Conservation (phyloP, 1,284 basidiomycete species). For the Tylopilus sp. region DNA sequence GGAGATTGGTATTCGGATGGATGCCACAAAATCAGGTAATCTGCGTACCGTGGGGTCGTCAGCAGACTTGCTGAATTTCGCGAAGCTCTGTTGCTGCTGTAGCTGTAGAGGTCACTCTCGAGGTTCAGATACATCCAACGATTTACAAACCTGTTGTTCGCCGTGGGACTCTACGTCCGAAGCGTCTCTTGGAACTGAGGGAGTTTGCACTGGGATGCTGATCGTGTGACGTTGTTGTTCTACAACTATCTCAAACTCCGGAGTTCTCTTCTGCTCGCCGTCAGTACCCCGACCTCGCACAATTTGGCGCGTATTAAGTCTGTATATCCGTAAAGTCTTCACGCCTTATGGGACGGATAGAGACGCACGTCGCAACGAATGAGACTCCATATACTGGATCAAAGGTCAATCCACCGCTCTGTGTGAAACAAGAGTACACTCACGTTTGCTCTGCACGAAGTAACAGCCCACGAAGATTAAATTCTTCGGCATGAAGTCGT, state of each 20-base stretch:
- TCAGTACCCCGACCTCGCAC: constrained; percentile 46
- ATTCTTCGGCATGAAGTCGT: constrained; percentile 50
- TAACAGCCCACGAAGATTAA: constrained; percentile 56
- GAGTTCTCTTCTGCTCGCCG: constrained; percentile 33
- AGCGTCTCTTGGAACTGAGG: background rate
- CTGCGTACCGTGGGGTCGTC: constrained; percentile 10
- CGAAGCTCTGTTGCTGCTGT: constrained; percentile 3
- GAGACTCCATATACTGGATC: constrained; percentile 60
- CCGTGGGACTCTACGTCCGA: background rate
- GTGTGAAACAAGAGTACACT: constrained; percentile 18
- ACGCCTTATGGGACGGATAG: background rate
- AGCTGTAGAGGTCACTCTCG: constrained; percentile 1
- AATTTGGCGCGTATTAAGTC: constrained; percentile 49
- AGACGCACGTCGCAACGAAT: constrained; percentile 58
- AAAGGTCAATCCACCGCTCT: constrained; percentile 1
- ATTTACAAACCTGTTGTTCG: constrained; percentile 15
- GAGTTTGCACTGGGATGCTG: constrained; percentile 7
- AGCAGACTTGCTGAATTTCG: background rate
- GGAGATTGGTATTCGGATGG: background rate
- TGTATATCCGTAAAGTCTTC: constrained; percentile 19
- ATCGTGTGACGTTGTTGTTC: background rate
- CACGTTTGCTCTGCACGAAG: constrained; percentile 62
- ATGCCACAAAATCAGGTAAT: background rate
- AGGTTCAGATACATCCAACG: background rate
- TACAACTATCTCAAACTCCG: constrained; percentile 4